phyloP scores from a whole-genome alignment of 2,329 filamentous ascomycete genomes.

The Diaporthe sp. region DNA sequence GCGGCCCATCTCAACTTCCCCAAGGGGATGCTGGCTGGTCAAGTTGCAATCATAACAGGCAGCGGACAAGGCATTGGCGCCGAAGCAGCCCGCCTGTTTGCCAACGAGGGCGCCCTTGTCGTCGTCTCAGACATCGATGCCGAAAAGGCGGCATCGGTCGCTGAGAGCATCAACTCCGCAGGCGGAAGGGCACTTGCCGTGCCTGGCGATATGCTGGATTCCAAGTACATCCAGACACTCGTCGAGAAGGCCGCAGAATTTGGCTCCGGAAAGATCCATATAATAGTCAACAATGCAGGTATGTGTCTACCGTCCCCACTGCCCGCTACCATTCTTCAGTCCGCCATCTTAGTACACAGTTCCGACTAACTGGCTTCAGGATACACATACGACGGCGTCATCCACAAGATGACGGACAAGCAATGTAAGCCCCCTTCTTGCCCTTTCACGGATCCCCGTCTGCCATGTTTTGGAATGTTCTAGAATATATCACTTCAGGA shows the following conservation, averaged over 20 bases:
- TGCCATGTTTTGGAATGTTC: no score
- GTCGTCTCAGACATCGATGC: constrained; percentile 87
- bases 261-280: constrained; percentile 88
- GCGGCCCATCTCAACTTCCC: constrained; percentile 86
- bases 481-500: no score
- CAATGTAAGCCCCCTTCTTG: constrained; percentile 64
- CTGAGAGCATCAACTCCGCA: constrained; percentile 75
- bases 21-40: constrained; percentile 81
- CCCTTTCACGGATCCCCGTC: no score
- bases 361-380: constrained; percentile 48
- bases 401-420: constrained; percentile 92
- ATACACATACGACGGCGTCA: constrained; percentile 93
- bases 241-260: constrained; percentile 83
- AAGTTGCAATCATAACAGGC: constrained; percentile 90
- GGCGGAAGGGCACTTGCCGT: constrained; percentile 80
- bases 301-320: neutral
- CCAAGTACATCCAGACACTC: constrained; percentile 78
- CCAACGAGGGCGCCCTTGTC: constrained; percentile 89
- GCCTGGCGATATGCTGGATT: constrained; percentile 81
- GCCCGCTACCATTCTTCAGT: neutral
- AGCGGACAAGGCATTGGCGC: constrained; percentile 90
- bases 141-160: constrained; percentile 78
- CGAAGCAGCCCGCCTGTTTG: constrained; percentile 84
- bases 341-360: no score
- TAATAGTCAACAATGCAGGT: constrained; percentile 90